phyloP scores from a whole-genome alignment of 2,329 filamentous ascomycete genomes.

The Coniochaeta pulveracea region DNA sequence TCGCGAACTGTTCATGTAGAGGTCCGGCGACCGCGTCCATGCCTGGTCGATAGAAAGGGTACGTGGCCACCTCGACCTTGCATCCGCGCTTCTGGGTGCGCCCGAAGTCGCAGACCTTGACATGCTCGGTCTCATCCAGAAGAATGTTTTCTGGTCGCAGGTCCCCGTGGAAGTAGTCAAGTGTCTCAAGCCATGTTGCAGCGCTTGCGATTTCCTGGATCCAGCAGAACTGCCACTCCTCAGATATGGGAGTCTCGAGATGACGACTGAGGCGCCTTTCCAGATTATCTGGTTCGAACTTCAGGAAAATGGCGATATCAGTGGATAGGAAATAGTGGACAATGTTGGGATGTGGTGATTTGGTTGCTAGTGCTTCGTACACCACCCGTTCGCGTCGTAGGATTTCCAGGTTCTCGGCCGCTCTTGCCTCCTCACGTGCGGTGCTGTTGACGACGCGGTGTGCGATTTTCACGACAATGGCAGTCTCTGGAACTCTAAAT shows the following conservation, averaged over 20 bases:
- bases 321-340: not conserved
- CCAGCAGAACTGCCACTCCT: not conserved
- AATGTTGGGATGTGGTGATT: not conserved
- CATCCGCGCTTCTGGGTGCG: not conserved
- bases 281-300: not conserved
- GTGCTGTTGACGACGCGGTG: not conserved
- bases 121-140: not conserved
- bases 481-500: not conserved
- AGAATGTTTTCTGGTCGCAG: constrained; percentile 1
- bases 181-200: not conserved
- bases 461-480: not conserved
- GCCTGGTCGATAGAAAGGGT: not conserved
- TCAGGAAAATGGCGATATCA: not conserved
- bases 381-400: not conserved
- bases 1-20: not conserved
- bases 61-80: not conserved
- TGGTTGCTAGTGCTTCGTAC: not conserved
- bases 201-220: not conserved
- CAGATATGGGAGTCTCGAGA: not conserved
- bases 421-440: not conserved
- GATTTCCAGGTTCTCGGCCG: not conserved
- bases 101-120: not conserved
- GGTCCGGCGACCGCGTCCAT: not conserved
- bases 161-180: constrained; percentile 1
- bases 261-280: not conserved